Conservation (phyloP, 2,329 filamentous ascomycete genomes). For the Aspergillus costaricaensis region DNA sequence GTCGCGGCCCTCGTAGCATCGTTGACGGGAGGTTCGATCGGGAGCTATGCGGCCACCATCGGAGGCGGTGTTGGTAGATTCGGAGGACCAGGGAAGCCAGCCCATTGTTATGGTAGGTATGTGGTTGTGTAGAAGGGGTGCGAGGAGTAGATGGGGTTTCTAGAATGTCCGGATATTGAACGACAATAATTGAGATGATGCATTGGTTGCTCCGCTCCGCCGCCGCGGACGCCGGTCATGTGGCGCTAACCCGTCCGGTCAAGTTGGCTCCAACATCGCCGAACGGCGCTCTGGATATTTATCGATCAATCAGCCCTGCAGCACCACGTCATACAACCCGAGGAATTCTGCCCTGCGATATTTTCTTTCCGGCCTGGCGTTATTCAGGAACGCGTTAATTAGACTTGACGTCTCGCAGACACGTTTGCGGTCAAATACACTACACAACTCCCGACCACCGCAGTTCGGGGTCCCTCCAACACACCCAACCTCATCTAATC, state of each 20-base stretch:
- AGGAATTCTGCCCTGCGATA: neutral
- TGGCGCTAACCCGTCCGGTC: constrained; percentile 20
- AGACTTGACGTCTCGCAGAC: neutral
- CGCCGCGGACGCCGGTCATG: constrained; percentile 17
- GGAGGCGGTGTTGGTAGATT: constrained; percentile 44
- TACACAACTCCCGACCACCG: neutral
- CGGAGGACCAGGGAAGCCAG: constrained; percentile 52
- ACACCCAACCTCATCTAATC: neutral
- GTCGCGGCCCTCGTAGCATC: constrained; percentile 90
- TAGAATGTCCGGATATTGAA: neutral
- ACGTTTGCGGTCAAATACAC: neutral
- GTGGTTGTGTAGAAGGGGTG: neutral
- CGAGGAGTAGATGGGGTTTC: neutral
- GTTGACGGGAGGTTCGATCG: constrained; percentile 75
- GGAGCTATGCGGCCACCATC: constrained; percentile 74
- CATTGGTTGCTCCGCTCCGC: constrained; percentile 13
- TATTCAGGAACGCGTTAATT: neutral
- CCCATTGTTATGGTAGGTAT: constrained; percentile 47
- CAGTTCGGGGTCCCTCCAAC: neutral
- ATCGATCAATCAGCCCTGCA: constrained; percentile 1
- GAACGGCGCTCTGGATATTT: neutral
- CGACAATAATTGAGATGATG: neutral
- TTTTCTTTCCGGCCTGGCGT: neutral
- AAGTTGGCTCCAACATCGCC: constrained; percentile 6
- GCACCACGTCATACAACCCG: neutral